Evolutionary conservation across 192 early-diverging fungal species (phyloP), one percentile per base, ranked within the genome.

Genomic region (Umbelopsis sp.): DNA sequence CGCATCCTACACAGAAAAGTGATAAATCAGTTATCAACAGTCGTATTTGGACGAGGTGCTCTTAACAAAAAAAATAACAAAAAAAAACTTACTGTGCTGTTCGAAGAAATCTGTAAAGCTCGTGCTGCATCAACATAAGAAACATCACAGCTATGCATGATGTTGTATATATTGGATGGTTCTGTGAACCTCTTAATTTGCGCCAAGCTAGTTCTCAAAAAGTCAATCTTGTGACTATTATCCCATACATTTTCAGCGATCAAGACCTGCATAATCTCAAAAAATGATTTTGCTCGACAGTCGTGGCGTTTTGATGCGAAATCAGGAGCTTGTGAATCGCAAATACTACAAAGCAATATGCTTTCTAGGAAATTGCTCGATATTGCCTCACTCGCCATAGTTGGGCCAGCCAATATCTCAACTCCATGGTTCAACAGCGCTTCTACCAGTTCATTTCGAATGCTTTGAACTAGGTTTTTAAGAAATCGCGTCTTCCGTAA

Each of bases 71-170:
- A 16, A 22, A 65, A 16, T 30, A 30, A 37, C 15, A 13, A 37
- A 65, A 15, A 16, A 22, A 65, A 16, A 45, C 69, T 71, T 74
- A 74, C 77, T 21, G 74, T 46, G 69, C 73, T 75, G 44, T 74
- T 74, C 11, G 71, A 75, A 18, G 37, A 49, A 37, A 70, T 45
- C 35, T 78, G 71, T 8, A 83, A 70, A 0, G 82, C 80, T 64
- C 71, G 68, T n/a, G 69, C 49, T 10, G 84, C 84, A 22, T 83
- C 78, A 13, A 76, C 76, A 66, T 76, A 85, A 10, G 73, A 71
- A 3, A 78, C 78, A 22, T 81, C 73, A 33, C 78, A 74, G 8
- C 76, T 78, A 68, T 85, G 79, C 84, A 85, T 85, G 1, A 83
- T 81, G 21, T 81, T 77, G 73, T 83, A 85, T 27, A 77, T 68